A percentile compares a stretch with the other conserved stretches of the same genome.
Evolutionary conservation across 2,329 filamentous ascomycete genomes (phyloP).

Genomic region (Ophiostoma perfectum): DNA sequence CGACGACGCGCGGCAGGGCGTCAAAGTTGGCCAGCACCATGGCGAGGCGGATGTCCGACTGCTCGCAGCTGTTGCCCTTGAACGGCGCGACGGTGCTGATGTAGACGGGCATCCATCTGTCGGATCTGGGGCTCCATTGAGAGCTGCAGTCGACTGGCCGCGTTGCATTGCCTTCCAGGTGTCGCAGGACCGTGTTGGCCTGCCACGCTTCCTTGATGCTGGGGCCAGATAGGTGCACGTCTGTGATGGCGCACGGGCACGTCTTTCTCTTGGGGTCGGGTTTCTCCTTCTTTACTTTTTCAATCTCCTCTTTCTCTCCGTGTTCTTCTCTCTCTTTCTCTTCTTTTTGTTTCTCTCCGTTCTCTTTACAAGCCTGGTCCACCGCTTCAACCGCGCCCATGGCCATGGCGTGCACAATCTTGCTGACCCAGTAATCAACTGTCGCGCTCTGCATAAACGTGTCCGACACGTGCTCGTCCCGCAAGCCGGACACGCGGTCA

Average conservation of each 20-base stretch:
- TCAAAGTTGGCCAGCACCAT: not conserved
- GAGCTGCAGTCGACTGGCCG: not conserved
- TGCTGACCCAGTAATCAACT: not conserved
- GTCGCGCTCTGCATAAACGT: not conserved
- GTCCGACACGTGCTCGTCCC: not conserved
- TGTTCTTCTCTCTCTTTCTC: too few relatives aligned
- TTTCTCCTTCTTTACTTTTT: not conserved
- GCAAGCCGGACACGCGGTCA: not conserved
- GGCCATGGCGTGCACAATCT: slow-evolving; percentile 1
- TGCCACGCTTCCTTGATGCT: not conserved
- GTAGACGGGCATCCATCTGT: not conserved
- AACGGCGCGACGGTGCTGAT: not conserved
- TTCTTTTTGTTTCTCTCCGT: not conserved
- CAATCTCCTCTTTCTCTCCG: too few relatives aligned
- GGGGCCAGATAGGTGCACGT: not conserved
- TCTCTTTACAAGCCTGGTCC: not conserved
- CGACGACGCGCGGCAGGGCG: not conserved
- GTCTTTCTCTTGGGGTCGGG: not conserved
- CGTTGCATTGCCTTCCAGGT: not conserved
- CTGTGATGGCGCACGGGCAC: not conserved
- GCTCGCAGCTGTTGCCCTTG: not conserved
- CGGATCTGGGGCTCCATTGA: not conserved
- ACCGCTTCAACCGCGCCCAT: not conserved
- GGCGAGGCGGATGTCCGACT: not conserved
- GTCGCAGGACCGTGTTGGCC: not conserved